Evolutionary conservation across 352 stramenopile genomes (phyloP), one percentile per base, ranked within the genome.

Genomic region (Phytopythium delawarense): DNA sequence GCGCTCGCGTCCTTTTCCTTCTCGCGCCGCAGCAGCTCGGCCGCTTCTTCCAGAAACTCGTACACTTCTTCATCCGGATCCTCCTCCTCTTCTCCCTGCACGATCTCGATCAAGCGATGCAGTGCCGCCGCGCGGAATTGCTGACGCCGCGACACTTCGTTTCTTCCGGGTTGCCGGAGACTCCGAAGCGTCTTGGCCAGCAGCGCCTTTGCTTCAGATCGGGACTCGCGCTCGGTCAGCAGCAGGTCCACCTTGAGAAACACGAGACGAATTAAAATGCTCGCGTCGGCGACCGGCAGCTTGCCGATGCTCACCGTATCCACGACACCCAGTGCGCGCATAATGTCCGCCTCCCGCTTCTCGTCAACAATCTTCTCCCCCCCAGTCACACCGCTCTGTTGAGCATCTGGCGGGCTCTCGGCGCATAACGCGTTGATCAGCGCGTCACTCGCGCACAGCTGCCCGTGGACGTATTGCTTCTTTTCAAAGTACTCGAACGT

Each of bases 401-500:
- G 53, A 1, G 21, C 7, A 11, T 72, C 44, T 13, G 37, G 53
- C 4, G 35, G 49, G 18, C n/a, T 45, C 34, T 48, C 72, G 8
- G 50, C 44, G 59, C 51, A 30, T 30, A 85, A 60, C 3, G 74
- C 57, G 39, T 59, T 62, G 32, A 79, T 51, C 1, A 81, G 59
- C 18, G 69, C 67, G 30, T 74, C 64, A 32, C 69, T 59, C 18
- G 74, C 63, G n/a, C 77, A 76, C 56, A 90, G 44, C 21, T 81
- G 71, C 11, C 78, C 75, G 25, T 64, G 76, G 30, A 84, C 62
- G 16, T 66, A 58, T 7, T 65, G 72, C 55, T 83, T 85, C 18
- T 66, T 59, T n/a, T 74, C 69, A 64, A 89, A 89, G 59, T 82
- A 80, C 28, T 78, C 66, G n/a, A 81, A 66, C 18, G 60, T 66